Percentiles rank a stretch among this genome's conserved stretches.
phyloP scores from a whole-genome alignment of 768 basidiomycete species.

The Termitomyces sp. region DNA sequence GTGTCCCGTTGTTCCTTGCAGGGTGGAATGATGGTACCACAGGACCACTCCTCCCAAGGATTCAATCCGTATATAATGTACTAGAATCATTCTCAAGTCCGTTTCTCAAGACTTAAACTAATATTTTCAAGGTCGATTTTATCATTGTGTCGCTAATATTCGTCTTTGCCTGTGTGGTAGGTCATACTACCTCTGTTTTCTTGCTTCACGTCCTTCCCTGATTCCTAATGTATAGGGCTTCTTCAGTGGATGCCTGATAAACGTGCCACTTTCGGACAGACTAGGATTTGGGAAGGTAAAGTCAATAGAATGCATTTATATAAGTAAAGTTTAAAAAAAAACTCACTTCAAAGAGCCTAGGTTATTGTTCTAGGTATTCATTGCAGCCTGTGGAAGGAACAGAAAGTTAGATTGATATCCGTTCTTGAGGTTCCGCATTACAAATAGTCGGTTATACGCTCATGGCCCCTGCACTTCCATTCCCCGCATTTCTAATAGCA shows the following conservation, averaged over 20 bases:
- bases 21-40: constrained; percentile 81
- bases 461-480: constrained; percentile 46
- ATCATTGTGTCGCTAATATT: constrained; percentile 41
- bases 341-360: constrained; percentile 8
- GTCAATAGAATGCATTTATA: neutral
- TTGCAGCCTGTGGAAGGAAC: neutral
- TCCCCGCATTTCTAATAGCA: constrained; percentile 45
- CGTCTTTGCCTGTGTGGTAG: constrained; percentile 32
- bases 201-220: neutral
- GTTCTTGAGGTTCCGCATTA: constrained; percentile 33
- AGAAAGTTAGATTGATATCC: neutral
- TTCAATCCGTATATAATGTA: constrained; percentile 55
- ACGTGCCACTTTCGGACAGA: constrained; percentile 24
- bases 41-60: constrained; percentile 71
- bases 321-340: too few species aligned
- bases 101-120: constrained; percentile 1
- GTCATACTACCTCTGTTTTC: constrained; percentile 12
- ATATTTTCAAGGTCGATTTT: constrained; percentile 37
- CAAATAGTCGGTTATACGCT: constrained; percentile 45
- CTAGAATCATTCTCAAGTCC: constrained; percentile 22
- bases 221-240: constrained; percentile 21
- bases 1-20: constrained; percentile 53
- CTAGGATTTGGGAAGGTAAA: constrained; percentile 29
- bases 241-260: constrained; percentile 25
- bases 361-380: constrained; percentile 22